Evolutionary conservation across 2,329 filamentous ascomycete genomes (phyloP).

Genomic region (Fonsecaea erecta): DNA sequence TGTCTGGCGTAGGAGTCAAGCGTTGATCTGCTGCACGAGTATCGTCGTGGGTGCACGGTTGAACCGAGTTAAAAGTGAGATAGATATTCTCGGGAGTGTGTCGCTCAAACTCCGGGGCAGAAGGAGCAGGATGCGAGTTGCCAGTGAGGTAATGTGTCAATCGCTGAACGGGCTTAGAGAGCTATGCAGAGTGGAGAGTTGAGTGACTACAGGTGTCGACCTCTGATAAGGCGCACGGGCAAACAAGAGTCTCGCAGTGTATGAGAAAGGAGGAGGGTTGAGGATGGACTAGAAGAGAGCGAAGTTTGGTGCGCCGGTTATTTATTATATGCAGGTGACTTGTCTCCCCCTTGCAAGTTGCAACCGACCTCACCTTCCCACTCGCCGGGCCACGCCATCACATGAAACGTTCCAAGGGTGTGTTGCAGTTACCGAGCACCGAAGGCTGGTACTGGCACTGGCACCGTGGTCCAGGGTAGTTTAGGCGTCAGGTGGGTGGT

Average conservation of each 20-base stretch:
- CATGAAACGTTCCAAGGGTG: constrained; percentile 11
- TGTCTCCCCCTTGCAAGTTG: background rate
- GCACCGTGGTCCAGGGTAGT: background rate
- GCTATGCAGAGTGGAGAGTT: constrained; percentile 10
- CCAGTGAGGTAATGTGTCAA: background rate
- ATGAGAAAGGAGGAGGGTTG: constrained; percentile 7
- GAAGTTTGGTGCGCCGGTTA: background rate
- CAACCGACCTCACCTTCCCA: constrained; percentile 8
- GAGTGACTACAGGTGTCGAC: background rate
- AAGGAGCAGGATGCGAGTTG: background rate
- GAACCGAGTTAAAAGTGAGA: background rate
- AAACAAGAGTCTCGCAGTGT: background rate
- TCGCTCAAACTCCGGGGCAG: background rate
- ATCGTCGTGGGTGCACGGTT: background rate
- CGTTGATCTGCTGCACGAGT: background rate
- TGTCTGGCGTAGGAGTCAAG: background rate
- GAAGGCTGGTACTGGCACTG: background rate
- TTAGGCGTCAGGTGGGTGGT: background rate
- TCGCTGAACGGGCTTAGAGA: background rate
- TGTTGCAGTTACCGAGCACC: background rate
- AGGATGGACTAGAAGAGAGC: background rate
- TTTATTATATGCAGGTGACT: background rate
- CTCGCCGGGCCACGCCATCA: background rate
- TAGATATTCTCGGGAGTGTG: background rate
- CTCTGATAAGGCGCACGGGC: background rate